These are phyloP conservation scores for Diaporthe velutina DNA, from an alignment of 2,329 filamentous ascomycete genomes.

Conservation along the genomic window DNA sequence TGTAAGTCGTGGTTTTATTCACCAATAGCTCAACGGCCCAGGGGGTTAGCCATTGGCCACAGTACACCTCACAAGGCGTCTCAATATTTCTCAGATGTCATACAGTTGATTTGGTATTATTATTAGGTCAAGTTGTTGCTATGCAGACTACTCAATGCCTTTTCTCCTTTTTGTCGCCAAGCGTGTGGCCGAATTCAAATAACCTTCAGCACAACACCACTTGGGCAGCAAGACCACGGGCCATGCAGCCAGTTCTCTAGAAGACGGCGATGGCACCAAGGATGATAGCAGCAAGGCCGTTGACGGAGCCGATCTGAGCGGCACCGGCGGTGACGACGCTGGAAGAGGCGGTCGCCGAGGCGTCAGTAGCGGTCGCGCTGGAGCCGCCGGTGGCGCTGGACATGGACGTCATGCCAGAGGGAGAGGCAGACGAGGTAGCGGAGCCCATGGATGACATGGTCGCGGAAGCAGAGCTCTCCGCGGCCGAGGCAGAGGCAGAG, in stretches of 20 bases:
- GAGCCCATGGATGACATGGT: not conserved
- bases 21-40: too few relatives aligned
- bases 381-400: not conserved
- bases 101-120: too few relatives aligned
- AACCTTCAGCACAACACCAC: not conserved
- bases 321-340: conserved; percentile 16
- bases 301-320: conserved; percentile 20
- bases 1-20: too few relatives aligned
- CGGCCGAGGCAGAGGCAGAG: not conserved
- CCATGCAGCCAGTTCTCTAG: not conserved
- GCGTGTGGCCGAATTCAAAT: not conserved
- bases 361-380: not conserved
- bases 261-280: conserved; percentile 15
- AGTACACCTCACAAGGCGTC: too few relatives aligned
- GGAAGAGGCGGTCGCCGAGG: conserved; percentile 2
- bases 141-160: not conserved
- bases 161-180: not conserved
- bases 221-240: not conserved
- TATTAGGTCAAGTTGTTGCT: not conserved
- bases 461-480: not conserved
- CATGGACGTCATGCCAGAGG: not conserved
- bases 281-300: conserved; percentile 19
- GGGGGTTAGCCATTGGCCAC: too few relatives aligned
- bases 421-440: not conserved
- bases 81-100: too few relatives aligned